Base-by-base conservation (phyloP, 2,329 filamentous ascomycete species). In the Alternaria novae-zelandiae region DNA sequence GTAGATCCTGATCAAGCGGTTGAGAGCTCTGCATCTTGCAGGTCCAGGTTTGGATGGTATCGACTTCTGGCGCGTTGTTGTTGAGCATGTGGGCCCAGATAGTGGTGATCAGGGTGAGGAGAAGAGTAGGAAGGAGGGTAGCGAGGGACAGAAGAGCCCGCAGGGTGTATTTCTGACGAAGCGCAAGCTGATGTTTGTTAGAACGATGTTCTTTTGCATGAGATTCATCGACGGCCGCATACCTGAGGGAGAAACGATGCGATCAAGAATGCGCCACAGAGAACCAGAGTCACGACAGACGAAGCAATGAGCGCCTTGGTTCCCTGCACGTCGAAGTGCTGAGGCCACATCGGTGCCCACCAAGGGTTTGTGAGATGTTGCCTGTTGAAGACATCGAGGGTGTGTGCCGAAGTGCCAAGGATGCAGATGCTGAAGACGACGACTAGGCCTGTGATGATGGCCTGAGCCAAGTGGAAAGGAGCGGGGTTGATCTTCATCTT, bases 261-360 rank as follows among this genome's bases (percentile, higher is more conserved):
- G 50, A 73, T 71, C 25, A 82, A 59, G 64, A 77, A 81, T 5
- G 74, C 64, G 20, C 70, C 61, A 12, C 81, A 83, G n/a, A 83
- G 66, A 1, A 83, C 64, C 2, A 83, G 47, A 1, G 82, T 75
- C 1, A 79, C 74, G 0, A 75, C 74, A 1, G 76, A 73, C 3
- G 80, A 79, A 1, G 79, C 83, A 32, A 84, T 74, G 13, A 83
- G 63, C 0, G 76, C 76, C 32, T 81, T 79, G 5, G 83, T 80
- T 15, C 83, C 82, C 17, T 78, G 73, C 2, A 78, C 78, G 45
- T 84, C 79, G 66, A 85, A 85, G 69, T 85, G 83, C 10, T 80
- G 77, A 1, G 79, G 80, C 83, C 83, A 85, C 45, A 85, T 67
- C 2, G 82, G 82, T 5, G 84, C 73, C 78, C 83, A 84, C 82